Percentiles rank a stretch among this genome's conserved stretches.
These are phyloP conservation scores for Omphalea diandra DNA, from an alignment of 441 rosid genomes.

Conservation along the genomic window DNA sequence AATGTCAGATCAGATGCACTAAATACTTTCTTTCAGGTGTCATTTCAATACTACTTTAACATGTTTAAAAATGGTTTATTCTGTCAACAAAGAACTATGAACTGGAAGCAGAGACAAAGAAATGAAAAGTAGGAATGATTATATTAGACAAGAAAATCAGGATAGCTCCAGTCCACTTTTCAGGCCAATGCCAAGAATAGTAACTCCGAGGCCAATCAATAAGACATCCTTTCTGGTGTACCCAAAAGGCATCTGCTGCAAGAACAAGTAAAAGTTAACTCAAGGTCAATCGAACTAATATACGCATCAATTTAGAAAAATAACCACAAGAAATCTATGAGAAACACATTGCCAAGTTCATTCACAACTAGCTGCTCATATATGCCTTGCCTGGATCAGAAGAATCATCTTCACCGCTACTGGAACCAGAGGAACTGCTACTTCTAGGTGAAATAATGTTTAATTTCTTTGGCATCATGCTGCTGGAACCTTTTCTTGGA, in stretches of 20 bases:
- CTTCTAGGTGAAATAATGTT: constrained; percentile 33
- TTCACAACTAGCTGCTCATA: constrained; percentile 1
- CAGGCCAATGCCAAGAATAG: constrained; percentile 64
- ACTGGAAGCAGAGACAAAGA: not conserved
- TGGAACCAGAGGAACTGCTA: constrained; percentile 43
- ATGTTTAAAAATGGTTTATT: not conserved
- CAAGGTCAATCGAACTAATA: constrained; percentile 3
- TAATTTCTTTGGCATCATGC: constrained; percentile 28
- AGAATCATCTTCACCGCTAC: constrained; percentile 32
- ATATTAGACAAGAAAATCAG: not conserved
- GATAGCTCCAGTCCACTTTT: constrained; percentile 89
- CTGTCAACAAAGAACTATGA: not conserved
- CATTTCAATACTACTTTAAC: not conserved
- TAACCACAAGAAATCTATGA: not conserved
- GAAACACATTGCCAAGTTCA: not conserved
- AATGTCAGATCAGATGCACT: not conserved
- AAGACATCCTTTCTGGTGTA: constrained; percentile 86
- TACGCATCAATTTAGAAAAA: not conserved
- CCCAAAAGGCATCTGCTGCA: constrained; percentile 68
- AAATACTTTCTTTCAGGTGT: not conserved
- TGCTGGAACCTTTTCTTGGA: constrained; percentile 20
- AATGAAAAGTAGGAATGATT: not conserved
- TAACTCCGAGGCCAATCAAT: constrained; percentile 81
- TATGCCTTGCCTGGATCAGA: constrained; percentile 50
- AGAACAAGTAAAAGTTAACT: constrained; percentile 18